These are phyloP conservation scores for Ceriops zippeliana DNA, from an alignment of 345 rosid species.

Conservation along the genomic window DNA sequence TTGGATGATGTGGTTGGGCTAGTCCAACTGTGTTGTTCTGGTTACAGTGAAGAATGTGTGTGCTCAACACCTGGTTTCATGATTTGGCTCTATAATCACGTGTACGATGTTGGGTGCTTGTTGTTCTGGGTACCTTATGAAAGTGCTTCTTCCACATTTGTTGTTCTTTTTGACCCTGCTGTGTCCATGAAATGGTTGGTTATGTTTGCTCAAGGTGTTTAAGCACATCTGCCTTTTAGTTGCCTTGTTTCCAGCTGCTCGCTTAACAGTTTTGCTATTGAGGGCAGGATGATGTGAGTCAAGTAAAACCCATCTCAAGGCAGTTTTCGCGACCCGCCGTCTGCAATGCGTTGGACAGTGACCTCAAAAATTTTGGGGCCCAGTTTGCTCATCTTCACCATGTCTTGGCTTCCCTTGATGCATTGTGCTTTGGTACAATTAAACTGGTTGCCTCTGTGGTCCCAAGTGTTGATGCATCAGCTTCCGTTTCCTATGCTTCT, in stretches of 20 bases:
- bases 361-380: conserved; percentile 35
- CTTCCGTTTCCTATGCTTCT: conserved; percentile 54
- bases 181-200: too few relatives aligned
- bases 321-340: conserved; percentile 60
- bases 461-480: conserved; percentile 35
- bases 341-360: conserved; percentile 47
- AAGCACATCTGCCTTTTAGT: not conserved
- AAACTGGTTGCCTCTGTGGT: conserved; percentile 25
- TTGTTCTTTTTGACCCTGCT: too few relatives aligned
- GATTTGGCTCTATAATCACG: not conserved
- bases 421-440: conserved; percentile 31
- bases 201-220: not conserved
- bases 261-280: conserved; percentile 14
- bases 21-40: not conserved
- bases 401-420: conserved; percentile 37
- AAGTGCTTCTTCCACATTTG: too few relatives aligned
- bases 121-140: not conserved
- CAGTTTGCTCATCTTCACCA: conserved; percentile 42
- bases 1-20: not conserved
- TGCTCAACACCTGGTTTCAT: not conserved
- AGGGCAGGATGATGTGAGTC: conserved; percentile 52
- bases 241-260: conserved; percentile 4
- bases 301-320: conserved; percentile 35
- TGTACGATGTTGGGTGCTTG: not conserved
- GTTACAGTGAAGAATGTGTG: not conserved